Base-by-base conservation (phyloP, 208 protist species). In the Acanthamoeba divionensis region DNA sequence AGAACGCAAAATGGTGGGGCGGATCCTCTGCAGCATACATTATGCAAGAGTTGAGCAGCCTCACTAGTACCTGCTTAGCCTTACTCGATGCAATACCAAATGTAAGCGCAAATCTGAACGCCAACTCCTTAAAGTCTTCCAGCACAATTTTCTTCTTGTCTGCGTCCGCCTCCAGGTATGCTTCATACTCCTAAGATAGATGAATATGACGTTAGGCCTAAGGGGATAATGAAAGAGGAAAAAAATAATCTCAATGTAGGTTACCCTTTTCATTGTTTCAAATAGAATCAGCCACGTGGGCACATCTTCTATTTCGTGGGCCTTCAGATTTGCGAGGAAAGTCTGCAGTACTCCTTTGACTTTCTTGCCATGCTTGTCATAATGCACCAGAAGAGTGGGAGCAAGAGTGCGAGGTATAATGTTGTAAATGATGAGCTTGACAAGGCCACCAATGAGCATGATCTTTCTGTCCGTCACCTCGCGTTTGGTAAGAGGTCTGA, bases 351-450 rank as follows among this genome's bases (percentile, higher is more conserved):
- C 41, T 44, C 48, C 71, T 50, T 80, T 50, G 71, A 80, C 71
- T 33, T 80, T n/a, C 21, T 57, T 52, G 44, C 52, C 77, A 44
- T 86, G 77, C 13, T 36, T 18, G 24, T 55, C 55, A 24, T 36
- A 86, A 44, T 86, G 77, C 21, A 48, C 55, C 21, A 86, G 77
- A 12, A 86, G 54, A 18, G 48, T 41, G n/a, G 48, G 3, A 7
- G 77, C 77, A 33, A 55, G 63, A 7, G 48, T 41, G 54, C 77
- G 77, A 4, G 77, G 77, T 26, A 86, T 86, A 2, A 66, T 41
- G 33, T 86, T 86, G 55, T 86, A 86, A 57, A 66, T 36, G 24
- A 86, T 41, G 41, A 66, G 54, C 77, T 86, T 86, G 52, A 57
- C 55, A 21, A 86, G 77, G 5, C 54, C 54, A 36, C 52, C 54